Conservation (phyloP, 176 grass and related monocot genomes). For the Leersia perrieri region DNA sequence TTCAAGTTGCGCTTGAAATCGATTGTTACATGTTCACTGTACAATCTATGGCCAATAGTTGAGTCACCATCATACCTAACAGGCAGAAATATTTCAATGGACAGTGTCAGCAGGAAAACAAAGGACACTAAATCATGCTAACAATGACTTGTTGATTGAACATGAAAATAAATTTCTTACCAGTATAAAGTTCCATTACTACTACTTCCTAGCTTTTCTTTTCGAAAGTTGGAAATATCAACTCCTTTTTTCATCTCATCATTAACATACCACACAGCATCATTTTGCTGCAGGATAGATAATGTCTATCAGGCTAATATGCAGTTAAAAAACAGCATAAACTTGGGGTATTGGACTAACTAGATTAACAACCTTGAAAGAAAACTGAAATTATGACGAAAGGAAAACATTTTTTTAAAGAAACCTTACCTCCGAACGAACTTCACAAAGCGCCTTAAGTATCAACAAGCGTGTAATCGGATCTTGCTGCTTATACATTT, state of each 20-base stretch:
- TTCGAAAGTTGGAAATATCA: slow-evolving; percentile 61
- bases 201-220: slow-evolving; percentile 61
- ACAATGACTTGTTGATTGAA: neutral
- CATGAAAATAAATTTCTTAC: slow-evolving; percentile 38
- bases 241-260: slow-evolving; percentile 74
- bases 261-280: slow-evolving; percentile 64
- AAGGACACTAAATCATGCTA: neutral
- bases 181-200: slow-evolving; percentile 64
- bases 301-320: slow-evolving; percentile 25
- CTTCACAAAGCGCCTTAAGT: slow-evolving; percentile 91
- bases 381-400: slow-evolving; percentile 23
- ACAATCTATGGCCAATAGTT: slow-evolving; percentile 78
- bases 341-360: slow-evolving; percentile 8
- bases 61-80: slow-evolving; percentile 89
- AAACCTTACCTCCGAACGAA: slow-evolving; percentile 69
- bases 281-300: slow-evolving; percentile 66
- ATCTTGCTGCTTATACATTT: slow-evolving; percentile 64
- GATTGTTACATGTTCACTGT: slow-evolving; percentile 60
- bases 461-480: slow-evolving; percentile 67
- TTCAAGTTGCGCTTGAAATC: slow-evolving; percentile 55
- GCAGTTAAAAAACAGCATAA: neutral
- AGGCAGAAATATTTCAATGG: slow-evolving; percentile 28
- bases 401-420: neutral
- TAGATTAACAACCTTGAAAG: slow-evolving; percentile 7
- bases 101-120: slow-evolving; percentile 3